phyloP scores from a whole-genome alignment of 306 rosid genomes.

The Lotus japonicus region DNA sequence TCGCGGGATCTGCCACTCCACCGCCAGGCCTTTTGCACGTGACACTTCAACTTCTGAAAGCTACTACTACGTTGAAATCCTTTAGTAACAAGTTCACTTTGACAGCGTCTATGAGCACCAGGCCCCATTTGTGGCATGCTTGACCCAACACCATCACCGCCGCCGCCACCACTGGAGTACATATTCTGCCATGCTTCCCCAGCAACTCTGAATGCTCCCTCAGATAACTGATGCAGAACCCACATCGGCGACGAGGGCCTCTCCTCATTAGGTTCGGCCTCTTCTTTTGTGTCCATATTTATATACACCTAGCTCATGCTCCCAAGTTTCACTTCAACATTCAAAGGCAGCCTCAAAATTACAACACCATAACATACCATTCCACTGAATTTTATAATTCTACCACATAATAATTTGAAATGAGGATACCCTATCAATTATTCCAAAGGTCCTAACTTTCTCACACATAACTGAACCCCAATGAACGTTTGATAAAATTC shows the following conservation, averaged over 20 bases:
- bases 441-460: slow-evolving; percentile 22
- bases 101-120: slow-evolving; percentile 51
- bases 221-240: slow-evolving; percentile 64
- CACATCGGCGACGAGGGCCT: slow-evolving; percentile 35
- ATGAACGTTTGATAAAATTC: slow-evolving; percentile 21
- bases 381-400: slow-evolving; percentile 26
- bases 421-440: slow-evolving; percentile 18
- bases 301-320: slow-evolving; percentile 39
- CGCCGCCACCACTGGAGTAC: slow-evolving; percentile 15
- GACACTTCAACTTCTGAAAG: slow-evolving; percentile 59
- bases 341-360: slow-evolving; percentile 14
- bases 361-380: slow-evolving; percentile 12
- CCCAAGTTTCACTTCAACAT: slow-evolving; percentile 23
- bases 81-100: slow-evolving; percentile 45
- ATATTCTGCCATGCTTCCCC: slow-evolving; percentile 56
- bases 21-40: slow-evolving; percentile 64
- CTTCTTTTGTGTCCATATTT: slow-evolving; percentile 55
- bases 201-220: slow-evolving; percentile 53
- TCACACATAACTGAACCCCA: slow-evolving; percentile 20
- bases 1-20: slow-evolving; percentile 48
- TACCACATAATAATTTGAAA: background rate
- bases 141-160: slow-evolving; percentile 13
- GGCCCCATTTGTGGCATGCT: slow-evolving; percentile 28
- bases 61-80: slow-evolving; percentile 43
- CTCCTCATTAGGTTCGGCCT: slow-evolving; percentile 43